phyloP scores from a whole-genome alignment of 164 flowering plant genomes.

The Kalanchoe fedtschenkoi region DNA sequence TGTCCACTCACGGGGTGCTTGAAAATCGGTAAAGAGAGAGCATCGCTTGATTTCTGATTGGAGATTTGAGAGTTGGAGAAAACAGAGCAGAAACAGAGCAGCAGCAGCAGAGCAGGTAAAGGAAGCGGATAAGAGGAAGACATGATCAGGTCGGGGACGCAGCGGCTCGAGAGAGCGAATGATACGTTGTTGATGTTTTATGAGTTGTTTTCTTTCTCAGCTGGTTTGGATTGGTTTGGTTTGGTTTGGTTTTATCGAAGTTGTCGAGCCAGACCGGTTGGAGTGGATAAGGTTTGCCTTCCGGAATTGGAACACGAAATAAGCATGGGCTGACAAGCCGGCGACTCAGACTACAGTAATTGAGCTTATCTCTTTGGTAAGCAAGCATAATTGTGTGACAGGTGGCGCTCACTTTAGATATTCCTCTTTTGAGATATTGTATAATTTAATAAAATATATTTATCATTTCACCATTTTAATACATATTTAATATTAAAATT shows the following conservation, averaged over 20 bases:
- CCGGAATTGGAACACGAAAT: no score
- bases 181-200: background rate
- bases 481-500: no score
- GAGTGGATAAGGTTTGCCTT: conserved; percentile 3
- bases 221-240: no score
- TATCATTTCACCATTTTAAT: no score
- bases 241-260: background rate
- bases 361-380: background rate
- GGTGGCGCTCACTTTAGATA: no score
- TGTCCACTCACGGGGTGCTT: background rate
- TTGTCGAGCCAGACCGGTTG: background rate
- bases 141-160: background rate
- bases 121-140: background rate
- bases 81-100: conserved; percentile 1
- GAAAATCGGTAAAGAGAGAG: background rate
- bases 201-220: background rate
- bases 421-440: no score
- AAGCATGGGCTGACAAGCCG: background rate
- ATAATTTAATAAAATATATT: no score
- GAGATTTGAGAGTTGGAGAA: background rate
- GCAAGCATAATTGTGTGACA: no score
- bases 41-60: no score
- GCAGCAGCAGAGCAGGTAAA: background rate
- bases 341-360: background rate
- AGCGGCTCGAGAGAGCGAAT: background rate